Percentiles rank a stretch among this genome's conserved stretches.
Conservation (phyloP, 2,329 filamentous ascomycete species). For the Chaetomium olivaceum region DNA sequence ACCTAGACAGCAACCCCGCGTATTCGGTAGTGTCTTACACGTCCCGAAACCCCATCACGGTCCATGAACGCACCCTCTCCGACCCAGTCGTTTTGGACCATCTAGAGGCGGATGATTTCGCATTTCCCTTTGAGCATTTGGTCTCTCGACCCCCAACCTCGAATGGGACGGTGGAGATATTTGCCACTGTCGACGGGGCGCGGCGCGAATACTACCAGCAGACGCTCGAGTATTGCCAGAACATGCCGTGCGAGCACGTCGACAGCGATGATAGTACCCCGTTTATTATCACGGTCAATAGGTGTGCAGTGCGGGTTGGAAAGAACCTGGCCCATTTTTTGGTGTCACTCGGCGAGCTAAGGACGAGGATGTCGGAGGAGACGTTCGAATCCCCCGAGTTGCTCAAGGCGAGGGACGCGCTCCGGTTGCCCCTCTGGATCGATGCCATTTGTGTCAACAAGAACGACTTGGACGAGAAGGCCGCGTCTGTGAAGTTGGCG, state of each 20-base stretch:
- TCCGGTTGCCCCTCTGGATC: background rate
- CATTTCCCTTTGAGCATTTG: background rate
- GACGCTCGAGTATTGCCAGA: background rate
- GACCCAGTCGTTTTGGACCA: background rate
- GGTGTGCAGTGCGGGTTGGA: background rate
- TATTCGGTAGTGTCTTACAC: background rate
- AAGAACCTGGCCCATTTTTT: background rate
- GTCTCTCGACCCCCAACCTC: background rate
- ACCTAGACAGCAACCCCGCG: background rate
- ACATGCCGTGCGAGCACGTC: background rate
- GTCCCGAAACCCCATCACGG: background rate
- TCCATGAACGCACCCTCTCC: background rate
- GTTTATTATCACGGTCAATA: background rate
- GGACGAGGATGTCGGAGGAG: background rate
- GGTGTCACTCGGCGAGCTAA: background rate
- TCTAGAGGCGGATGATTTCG: background rate
- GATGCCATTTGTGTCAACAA: conserved; percentile 1
- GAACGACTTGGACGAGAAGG: background rate
- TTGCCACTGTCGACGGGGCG: background rate
- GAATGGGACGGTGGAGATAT: background rate
- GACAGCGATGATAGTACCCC: background rate
- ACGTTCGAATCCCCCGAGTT: background rate
- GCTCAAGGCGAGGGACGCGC: background rate
- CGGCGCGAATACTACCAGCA: background rate
- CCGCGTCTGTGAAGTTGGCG: background rate